Base-by-base conservation (phyloP, 2,329 filamentous ascomycete species). In the Curvularia hawaiiensis region DNA sequence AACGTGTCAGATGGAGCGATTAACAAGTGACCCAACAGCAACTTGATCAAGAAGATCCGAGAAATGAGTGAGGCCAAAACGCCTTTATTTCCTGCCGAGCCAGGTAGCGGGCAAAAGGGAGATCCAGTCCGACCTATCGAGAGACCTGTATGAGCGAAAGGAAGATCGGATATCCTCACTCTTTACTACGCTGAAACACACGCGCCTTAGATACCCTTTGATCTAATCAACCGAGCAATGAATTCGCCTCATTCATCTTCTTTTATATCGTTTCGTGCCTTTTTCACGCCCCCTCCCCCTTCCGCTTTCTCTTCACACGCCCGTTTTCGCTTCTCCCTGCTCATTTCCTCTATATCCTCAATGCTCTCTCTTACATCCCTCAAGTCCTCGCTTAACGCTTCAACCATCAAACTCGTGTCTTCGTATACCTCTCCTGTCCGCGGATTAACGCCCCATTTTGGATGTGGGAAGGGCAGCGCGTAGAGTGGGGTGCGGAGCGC, bases 11-110 rank as follows among this genome's bases (percentile, higher is more conserved):
- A 14, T 12, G 24, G 24, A 24, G 24, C 31, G 35, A 12, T 24
- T 40, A 50, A 58, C 41, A 24, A 20, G 4, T 31, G 6, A 7
- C 4, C 35, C 16, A 18, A 20, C 33, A 78, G 76, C 54, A 76
- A 79, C 54, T 65, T 83, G 41, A 78, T 82, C 68, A 80, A 80
- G 60, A 75, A 73, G 40, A 80, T 83, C 28, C 74, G 78, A 16
- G 77, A 78, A 35, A 73, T 79, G 73, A 72, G 74, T 16, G 76
- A 76, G 40, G 62, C 62, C 7, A 64, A 64, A 40, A 64, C 70
- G 20, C 67, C 67, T 14, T 54, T 75, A 2, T 73, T 75, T 39
- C 67, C 68, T 7, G 7, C 47, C 16, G 41, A 45, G 12, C 31
- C 33, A 4, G 41, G 39, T 8, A 45, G 47, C 20, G 55, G 28